Percentiles rank a stretch among this genome's conserved stretches.
These are phyloP conservation scores for Aegilops speltoides DNA, from an alignment of 176 grass and related monocot species.

Conservation along the genomic window DNA sequence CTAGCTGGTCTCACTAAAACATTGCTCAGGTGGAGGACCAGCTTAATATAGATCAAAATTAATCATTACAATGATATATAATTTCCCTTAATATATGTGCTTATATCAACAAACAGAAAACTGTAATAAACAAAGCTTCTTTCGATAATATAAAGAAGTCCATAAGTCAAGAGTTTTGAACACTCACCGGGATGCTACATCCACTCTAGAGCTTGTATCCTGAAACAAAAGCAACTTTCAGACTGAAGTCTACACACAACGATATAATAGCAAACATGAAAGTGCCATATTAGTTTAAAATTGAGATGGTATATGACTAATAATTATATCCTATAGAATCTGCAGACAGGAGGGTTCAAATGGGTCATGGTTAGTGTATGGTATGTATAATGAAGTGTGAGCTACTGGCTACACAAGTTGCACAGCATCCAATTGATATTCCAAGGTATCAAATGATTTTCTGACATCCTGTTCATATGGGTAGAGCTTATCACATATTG, in stretches of 20 bases:
- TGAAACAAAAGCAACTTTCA: slow-evolving; percentile 47
- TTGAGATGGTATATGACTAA: background rate
- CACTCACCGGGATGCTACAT: slow-evolving; percentile 50
- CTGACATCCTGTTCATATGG: background rate
- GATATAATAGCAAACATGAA: background rate
- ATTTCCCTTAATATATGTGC: background rate
- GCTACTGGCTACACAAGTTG: background rate
- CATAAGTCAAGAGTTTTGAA: background rate
- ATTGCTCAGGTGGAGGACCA: background rate
- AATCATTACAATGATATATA: background rate
- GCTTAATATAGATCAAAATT: background rate
- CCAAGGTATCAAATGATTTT: background rate
- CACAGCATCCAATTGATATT: background rate
- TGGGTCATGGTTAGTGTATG: background rate
- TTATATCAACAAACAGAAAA: background rate
- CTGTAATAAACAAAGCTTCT: background rate
- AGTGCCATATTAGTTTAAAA: background rate
- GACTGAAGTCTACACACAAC: slow-evolving; percentile 14
- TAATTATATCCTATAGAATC: background rate
- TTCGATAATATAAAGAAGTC: slow-evolving; percentile 9
- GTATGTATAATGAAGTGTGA: background rate
- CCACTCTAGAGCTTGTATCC: slow-evolving; percentile 42
- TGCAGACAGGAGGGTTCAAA: background rate
- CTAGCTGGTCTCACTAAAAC: background rate
- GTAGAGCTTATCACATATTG: background rate